Evolutionary conservation across 2,329 filamentous ascomycete genomes (phyloP).

Genomic region (Magnaporthales sp.): DNA sequence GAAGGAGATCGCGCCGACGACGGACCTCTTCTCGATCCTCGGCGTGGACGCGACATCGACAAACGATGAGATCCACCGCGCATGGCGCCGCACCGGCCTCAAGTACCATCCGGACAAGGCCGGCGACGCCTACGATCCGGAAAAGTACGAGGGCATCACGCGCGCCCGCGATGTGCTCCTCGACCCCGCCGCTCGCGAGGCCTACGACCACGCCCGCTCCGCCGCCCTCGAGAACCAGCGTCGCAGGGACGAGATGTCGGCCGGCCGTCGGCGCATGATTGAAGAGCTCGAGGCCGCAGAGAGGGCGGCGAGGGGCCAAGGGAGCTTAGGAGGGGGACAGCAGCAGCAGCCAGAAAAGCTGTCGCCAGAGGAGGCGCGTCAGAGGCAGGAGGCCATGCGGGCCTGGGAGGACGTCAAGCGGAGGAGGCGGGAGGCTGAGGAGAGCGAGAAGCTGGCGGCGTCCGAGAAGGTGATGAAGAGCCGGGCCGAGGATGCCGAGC

Average conservation of each 20-base stretch:
- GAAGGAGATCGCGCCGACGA: slow-evolving; percentile 50
- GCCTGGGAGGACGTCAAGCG: slow-evolving; percentile 31
- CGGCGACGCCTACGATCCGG: slow-evolving; percentile 62
- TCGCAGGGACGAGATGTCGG: slow-evolving; percentile 66
- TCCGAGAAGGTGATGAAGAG: not conserved
- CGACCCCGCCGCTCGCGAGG: slow-evolving; percentile 58
- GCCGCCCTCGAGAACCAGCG: slow-evolving; percentile 61
- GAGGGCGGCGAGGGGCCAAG: slow-evolving; percentile 34
- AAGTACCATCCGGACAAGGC: slow-evolving; percentile 94
- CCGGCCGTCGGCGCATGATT: slow-evolving; percentile 65
- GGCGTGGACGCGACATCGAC: slow-evolving; percentile 54
- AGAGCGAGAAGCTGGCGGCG: slow-evolving; percentile 20
- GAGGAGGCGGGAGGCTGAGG: slow-evolving; percentile 31
- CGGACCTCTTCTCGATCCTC: slow-evolving; percentile 73
- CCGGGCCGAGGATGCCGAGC: slow-evolving; percentile 29
- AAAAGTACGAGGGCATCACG: slow-evolving; percentile 77
- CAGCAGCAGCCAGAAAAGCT: slow-evolving; percentile 4
- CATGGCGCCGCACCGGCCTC: slow-evolving; percentile 71
- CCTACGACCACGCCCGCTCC: slow-evolving; percentile 70
- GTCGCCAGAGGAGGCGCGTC: slow-evolving; percentile 17
- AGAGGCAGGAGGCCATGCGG: slow-evolving; percentile 23
- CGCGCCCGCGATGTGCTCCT: slow-evolving; percentile 79
- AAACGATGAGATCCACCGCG: slow-evolving; percentile 69
- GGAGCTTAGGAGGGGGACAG: slow-evolving; percentile 29
- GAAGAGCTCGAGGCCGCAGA: slow-evolving; percentile 81